Base-by-base conservation (phyloP, 345 rosid genomes). In the Arabis hirsuta region DNA sequence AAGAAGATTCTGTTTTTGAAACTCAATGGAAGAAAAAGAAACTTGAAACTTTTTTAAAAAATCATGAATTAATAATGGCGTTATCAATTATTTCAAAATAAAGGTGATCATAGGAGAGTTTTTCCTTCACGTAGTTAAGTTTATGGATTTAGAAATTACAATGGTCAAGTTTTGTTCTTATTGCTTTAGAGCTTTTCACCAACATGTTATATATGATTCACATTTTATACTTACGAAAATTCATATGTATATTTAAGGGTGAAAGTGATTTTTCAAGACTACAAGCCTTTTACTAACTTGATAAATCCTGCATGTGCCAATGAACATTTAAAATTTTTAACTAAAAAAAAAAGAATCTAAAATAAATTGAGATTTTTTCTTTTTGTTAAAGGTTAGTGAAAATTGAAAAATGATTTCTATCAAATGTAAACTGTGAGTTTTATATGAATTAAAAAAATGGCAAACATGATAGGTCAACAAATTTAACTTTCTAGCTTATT, bases 71-170 rank as follows among this genome's bases (percentile, higher is more conserved):
- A 27, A 73, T 56, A 19, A 66, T 32, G 56, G 12, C 62, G 16
- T 74, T 70, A 53, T 75, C 69, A 61, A n/a, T 34, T 68, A 62
- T 68, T 67, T 75, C 74, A 75, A 75, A 75, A 67, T 75, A 75
- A 75, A 75, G 69, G 56, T 75, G 50, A 68, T 66, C 71, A 56
- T 56, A 24, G 9, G 39, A 24, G 24, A 36, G 9, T 20, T 29
- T 45, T 36, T 44, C 7, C 6, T 41, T 62, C 63, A 34, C 5
- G n/a, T 36, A 10, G 67, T 10, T 3, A 53, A 72, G 31, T 55
- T 31, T 20, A 8, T 36, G 7, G 11, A 36, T 36, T 36, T 36
- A 36, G 3, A 12, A 12, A 3, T 67, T 14, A 36, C 7, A 5
- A 4, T 66, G 59, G 39, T 65, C 26, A 31, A 43, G 29, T 41